These are phyloP conservation scores for Boletus patriciae DNA, from an alignment of 768 basidiomycete species.

Conservation along the genomic window DNA sequence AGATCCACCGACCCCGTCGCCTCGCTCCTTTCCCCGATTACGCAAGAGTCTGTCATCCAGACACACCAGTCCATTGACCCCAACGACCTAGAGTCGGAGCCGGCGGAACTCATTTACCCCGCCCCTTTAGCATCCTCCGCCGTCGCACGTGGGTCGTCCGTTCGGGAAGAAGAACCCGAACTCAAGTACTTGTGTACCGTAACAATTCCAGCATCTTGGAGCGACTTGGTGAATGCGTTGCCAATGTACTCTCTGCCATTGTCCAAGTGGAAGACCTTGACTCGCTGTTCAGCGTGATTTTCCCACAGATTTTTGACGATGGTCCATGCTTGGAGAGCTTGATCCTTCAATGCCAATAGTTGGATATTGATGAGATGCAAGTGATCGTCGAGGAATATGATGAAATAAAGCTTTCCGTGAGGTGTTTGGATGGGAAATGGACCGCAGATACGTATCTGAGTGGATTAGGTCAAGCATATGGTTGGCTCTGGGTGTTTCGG, in stretches of 20 bases:
- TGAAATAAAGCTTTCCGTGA: constrained; percentile 14
- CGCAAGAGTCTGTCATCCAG: no score
- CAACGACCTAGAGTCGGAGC: no score
- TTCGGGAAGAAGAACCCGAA: no score
- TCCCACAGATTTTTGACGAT: not conserved
- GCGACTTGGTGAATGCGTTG: not conserved
- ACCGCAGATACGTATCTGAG: constrained; percentile 29
- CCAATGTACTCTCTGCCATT: constrained; percentile 3
- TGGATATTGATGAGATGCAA: not conserved
- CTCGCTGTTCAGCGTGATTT: rapidly evolving
- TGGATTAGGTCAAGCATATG: constrained; percentile 26
- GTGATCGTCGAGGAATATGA: constrained; percentile 17
- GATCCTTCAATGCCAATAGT: not conserved
- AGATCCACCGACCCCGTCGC: no score
- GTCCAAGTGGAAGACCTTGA: not conserved
- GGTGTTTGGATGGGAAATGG: constrained; percentile 22
- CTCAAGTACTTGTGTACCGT: no score
- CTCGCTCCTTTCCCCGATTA: no score
- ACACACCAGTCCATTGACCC: no score
- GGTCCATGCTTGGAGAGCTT: not conserved
- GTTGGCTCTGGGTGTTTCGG: not conserved
- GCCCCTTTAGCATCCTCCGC: no score
- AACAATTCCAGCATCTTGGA: no score
- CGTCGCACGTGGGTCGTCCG: no score
- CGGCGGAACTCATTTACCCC: no score